Evolutionary conservation across 345 rosid species (phyloP), one percentile per base, ranked within the genome.

Genomic region (Citrus sp.): DNA sequence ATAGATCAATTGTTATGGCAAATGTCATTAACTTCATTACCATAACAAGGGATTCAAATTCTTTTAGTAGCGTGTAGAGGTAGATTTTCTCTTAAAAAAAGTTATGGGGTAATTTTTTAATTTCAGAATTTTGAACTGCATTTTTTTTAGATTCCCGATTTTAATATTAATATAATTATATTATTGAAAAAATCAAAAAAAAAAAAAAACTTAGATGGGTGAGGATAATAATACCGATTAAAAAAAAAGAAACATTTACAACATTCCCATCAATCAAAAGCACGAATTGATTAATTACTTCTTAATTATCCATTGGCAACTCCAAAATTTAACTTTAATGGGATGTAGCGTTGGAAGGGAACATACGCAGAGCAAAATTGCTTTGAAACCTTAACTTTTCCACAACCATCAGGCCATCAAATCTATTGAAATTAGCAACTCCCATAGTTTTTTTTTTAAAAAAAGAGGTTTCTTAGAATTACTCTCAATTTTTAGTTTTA

Each of bases 321-420:
- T 80, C 84, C 79, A 70, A 81, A 70, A 70, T 21, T 73, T 65
- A 3, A 18, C 22, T 25, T 74, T 24, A 35, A 55, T 22, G 24
- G 65, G 6, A 4, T 84, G 86, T 77, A 71, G 79, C 67, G 65
- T 24, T 74, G 34, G 86, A 84, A 84, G 86, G 85, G 65, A 70
- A 72, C 89, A 84, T 67, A 74, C 79, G 78, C 82, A 72, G 37
- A 68, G 54, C 79, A 65, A 21, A 61, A 27, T 67, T 27, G 58
- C 79, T 70, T 84, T 73, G 79, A 79, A 82, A 67, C 74, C 68
- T 35, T 77, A 80, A 56, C 59, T 30, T 49, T 49, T 34, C 30
- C 24, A 55, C 22, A 22, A 9, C 51, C 40, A 19, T 22, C 64
- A 54, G 13, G 61, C 16, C 67, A 13, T 74, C 22, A 21, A 34